Evolutionary conservation across 1,284 basidiomycete genomes (phyloP).

Genomic region (Leccinum pachyderme): DNA sequence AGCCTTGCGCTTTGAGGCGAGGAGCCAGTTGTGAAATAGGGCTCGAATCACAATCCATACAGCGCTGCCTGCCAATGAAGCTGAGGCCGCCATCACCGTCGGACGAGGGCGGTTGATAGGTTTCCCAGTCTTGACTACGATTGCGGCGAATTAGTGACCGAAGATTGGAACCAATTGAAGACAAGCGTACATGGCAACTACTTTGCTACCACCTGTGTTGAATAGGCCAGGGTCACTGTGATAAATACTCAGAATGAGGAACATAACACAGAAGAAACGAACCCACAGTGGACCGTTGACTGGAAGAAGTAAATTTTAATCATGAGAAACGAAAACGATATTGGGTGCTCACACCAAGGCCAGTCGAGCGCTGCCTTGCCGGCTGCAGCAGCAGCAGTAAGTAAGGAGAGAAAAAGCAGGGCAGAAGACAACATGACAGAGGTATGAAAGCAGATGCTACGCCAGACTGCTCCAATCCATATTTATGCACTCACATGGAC

Average conservation of each 20-base stretch:
- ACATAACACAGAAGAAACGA: background rate
- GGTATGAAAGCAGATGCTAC: background rate
- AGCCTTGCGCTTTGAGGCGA: constrained; percentile 32
- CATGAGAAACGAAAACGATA: background rate
- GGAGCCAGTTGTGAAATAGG: constrained; percentile 32
- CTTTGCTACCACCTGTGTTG: constrained; percentile 28
- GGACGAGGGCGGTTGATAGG: constrained; percentile 32
- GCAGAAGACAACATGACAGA: constrained; percentile 10
- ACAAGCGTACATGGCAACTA: constrained; percentile 33
- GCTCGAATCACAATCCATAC: constrained; percentile 36
- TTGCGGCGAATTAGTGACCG: background rate
- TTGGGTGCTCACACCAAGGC: constrained; percentile 23
- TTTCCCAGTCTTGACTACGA: constrained; percentile 38
- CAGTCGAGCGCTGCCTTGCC: constrained; percentile 26
- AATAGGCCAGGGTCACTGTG: constrained; percentile 30
- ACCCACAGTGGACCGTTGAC: constrained; percentile 22
- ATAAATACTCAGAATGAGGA: background rate
- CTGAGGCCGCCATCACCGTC: constrained; percentile 34
- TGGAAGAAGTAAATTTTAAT: constrained; percentile 12
- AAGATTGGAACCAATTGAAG: background rate
- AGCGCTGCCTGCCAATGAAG: constrained; percentile 42
- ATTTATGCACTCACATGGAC: constrained; percentile 18
- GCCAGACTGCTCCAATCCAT: background rate
- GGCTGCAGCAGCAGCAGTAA: constrained; percentile 13
- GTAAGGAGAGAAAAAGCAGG: constrained; percentile 14